Evolutionary conservation across 352 stramenopile species (phyloP), one percentile per base, ranked within the genome.

Genomic region (Globisporangium lucens): DNA sequence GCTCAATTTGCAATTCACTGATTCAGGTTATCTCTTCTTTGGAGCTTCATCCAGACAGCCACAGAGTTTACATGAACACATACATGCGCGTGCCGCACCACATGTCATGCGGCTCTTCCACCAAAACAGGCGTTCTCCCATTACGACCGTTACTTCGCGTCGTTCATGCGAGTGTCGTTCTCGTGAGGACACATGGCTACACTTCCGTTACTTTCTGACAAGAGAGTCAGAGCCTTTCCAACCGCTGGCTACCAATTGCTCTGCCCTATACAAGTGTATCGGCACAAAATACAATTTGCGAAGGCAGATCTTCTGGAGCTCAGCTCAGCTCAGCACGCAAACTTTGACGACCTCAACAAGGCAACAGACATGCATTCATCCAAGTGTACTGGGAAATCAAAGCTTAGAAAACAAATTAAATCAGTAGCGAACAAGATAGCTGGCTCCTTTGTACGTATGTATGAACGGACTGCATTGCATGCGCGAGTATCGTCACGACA

Each of bases 341-440:
- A 57, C 47, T 55, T 15, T 49, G 41, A 4, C 41, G 17, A 17
- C 17, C 15, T 49, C 41, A 49, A 20, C 13, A 49, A 49, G 15
- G 41, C 15, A 49, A 49, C 15, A 20, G 8, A 5, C 41, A 49
- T 20, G 30, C 41, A 49, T 49, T 4, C 41, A 49, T 49, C 15
- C 41, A 49, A 22, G 12, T 55, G 47, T 55, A 20, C 22, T 9
- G 2, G 49, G n/a, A 4, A 29, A 30, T 27, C 8, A 56, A 56
- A 58, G 53, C 24, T 38, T 24, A 61, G 20, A 12, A 47, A 61
- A 49, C 33, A 49, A 30, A 61, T 61, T 61, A 61, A 61, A 61
- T 61, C 56, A 61, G 56, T 49, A 49, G 56, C 33, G 35, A 33
- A 61, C 33, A 49, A 49, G 20, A 24, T 49, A 17, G 33, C 38